Evolutionary conservation across 305 asterid species (phyloP).

Genomic region (Plantago lanceolata): DNA sequence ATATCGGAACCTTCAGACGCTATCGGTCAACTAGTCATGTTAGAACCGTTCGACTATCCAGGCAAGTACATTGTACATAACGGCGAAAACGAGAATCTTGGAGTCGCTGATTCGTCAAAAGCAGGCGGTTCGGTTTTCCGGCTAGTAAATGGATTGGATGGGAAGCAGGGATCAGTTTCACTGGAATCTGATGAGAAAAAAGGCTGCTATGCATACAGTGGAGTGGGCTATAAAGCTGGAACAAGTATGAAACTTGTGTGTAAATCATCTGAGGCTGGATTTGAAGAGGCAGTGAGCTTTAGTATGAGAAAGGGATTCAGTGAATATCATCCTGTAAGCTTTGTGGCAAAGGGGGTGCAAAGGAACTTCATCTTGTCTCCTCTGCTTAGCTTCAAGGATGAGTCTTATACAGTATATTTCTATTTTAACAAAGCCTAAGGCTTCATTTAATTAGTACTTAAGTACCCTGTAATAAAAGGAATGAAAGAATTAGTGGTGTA

Average conservation of each 20-base stretch:
- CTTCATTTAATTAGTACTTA: background rate
- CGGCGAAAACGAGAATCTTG: conserved; percentile 41
- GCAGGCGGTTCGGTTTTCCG: conserved; percentile 34
- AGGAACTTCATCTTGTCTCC: conserved; percentile 60
- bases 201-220: conserved; percentile 48
- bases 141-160: conserved; percentile 49
- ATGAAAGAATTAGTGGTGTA: too few relatives aligned
- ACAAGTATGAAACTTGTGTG: conserved; percentile 38
- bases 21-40: conserved; percentile 41
- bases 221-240: conserved; percentile 24
- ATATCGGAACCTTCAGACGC: conserved; percentile 33
- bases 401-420: conserved; percentile 75
- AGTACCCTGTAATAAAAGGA: background rate
- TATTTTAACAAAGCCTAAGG: conserved; percentile 22
- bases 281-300: conserved; percentile 49
- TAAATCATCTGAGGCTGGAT: conserved; percentile 29
- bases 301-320: conserved; percentile 38
- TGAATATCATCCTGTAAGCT: conserved; percentile 67
- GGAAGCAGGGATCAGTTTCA: conserved; percentile 38
- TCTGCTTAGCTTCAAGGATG: conserved; percentile 63
- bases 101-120: conserved; percentile 28
- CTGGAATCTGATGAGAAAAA: conserved; percentile 42
- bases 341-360: conserved; percentile 59
- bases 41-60: conserved; percentile 59
- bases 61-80: conserved; percentile 43